phyloP scores from a whole-genome alignment of 2,329 filamentous ascomycete species.

The Hymenoscyphus scutula region DNA sequence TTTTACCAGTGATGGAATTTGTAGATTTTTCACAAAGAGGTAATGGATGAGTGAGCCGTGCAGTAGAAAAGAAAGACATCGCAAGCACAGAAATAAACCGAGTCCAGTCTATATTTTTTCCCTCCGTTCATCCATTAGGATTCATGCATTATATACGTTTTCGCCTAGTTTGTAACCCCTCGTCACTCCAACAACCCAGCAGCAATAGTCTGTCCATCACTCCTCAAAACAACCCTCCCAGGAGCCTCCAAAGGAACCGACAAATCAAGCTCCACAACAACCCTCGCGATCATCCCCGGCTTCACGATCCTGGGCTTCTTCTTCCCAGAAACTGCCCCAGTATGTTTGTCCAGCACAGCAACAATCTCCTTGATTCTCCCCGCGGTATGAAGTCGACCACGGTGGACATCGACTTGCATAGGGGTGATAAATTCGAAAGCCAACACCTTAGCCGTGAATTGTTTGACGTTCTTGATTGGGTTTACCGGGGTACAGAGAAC shows the following conservation, averaged over 20 bases:
- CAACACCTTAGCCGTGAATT: slow-evolving; percentile 78
- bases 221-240: slow-evolving; percentile 75
- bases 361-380: slow-evolving; percentile 71
- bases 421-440: slow-evolving; percentile 89
- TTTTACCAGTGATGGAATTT: too few species aligned
- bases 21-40: too few species aligned
- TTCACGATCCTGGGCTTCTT: slow-evolving; percentile 83
- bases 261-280: slow-evolving; percentile 70
- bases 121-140: neutral
- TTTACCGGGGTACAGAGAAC: slow-evolving; percentile 71
- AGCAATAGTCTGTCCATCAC: slow-evolving; percentile 79
- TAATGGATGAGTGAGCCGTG: too few species aligned
- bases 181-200: slow-evolving; percentile 74
- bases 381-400: slow-evolving; percentile 76
- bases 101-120: too few species aligned
- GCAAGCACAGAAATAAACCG: too few species aligned
- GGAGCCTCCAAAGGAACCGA: slow-evolving; percentile 79
- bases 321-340: slow-evolving; percentile 66
- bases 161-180: neutral
- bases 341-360: slow-evolving; percentile 74
- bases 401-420: slow-evolving; percentile 84
- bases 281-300: slow-evolving; percentile 72
- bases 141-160: neutral
- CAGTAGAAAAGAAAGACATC: too few species aligned
- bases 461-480: slow-evolving; percentile 68